Base-by-base conservation (phyloP, 2,329 filamentous ascomycete genomes). In the Fusarium devonianum region DNA sequence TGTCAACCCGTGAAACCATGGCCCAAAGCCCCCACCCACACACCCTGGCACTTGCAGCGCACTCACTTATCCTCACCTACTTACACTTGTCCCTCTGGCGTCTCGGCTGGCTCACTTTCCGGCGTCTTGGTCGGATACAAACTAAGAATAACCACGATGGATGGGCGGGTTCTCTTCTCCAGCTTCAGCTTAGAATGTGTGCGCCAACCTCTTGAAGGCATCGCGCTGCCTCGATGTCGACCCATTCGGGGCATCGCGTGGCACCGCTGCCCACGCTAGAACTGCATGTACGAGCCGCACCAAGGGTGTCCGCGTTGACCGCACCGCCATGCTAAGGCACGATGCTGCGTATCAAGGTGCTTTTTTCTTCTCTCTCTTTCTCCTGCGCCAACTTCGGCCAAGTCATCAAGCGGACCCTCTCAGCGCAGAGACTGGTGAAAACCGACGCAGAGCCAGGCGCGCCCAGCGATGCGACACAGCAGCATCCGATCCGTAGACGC, bases 381-480 rank as follows among this genome's bases (percentile, higher is more conserved):
- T 41, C 36, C 53, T 49, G 54, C 48, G 40, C 51, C 60, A 58
- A 58, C 52, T 48, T 46, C 49, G 43, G 60, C 61, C 61, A 64
- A 37, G 61, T 58, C 61, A 64, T 42, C 56, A 64, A 56, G 62
- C 58, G 58, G 58, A 57, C 30, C n/a, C 44, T 29, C 28, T 16
- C 42, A 28, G 45, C 29, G 42, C 30, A 37, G 33, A 29, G 22
- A 46, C 26, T 42, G 26, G 32, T 45, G 42, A 14, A 39, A 39
- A 19, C 12, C 17, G 25, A 25, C 30, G 30, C 40, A 26, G 34
- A 29, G 10, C 14, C 25, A 47, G 23, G 47, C 21, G n/a, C n/a
- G n/a, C 32, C 40, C n/a, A 41, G 23, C 46, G 53, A 56, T 56
- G 52, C 49, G 54, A 25, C 49, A 43, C 17, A 30, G 21, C 25